Evolutionary conservation across 1,139 yeast species (phyloP), one percentile per base, ranked within the genome.

Genomic region (Nakaseomyces uthaithaninus): DNA sequence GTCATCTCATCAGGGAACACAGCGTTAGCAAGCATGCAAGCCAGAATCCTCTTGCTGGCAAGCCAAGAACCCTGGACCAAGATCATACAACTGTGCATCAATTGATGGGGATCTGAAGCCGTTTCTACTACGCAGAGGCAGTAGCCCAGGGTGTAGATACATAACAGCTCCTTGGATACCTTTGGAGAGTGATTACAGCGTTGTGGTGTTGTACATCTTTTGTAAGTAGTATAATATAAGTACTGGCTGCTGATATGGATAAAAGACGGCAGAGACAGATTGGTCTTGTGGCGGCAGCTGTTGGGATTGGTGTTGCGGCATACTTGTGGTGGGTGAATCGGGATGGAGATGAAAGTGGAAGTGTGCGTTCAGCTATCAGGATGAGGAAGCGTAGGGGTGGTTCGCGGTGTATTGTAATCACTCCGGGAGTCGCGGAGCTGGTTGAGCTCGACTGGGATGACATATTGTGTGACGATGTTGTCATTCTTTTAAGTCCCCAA

Each of bases 391-490:
- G 25, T 6, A 25, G 17, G 16, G 18, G 12, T 4, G 11, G 24
- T n/a, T 42, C 50, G 12, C 40, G 30, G 33, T 45, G 53, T 23
- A 40, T 52, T 6, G 35, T 55, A 4, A 34, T 53, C n/a, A 44
- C 55, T 8, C 27, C 45, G 5, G 30, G 42, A 14, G 17, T 53
- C 3, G 40, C 42, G 6, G 41, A 41, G 8, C 36, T 38, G 0
- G 22, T 30, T 8, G 40, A 36, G 9, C 33, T 43, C 3, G 57
- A 59, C 40, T 50, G 66, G 45, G 40, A 45, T 3, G 51, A 53
- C 26, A 36, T 55, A 3, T 36, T 65, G 15, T 42, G 50, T 3
- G 39, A 48, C 2, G 46, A 48, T 9, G 41, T 56, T 9, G 52
- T 45, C 2, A 27, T 56, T 3, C 20, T 58, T 9, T 45, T 54